Evolutionary conservation across 768 basidiomycete genomes (phyloP).

Genomic region (Podaxis sp.): DNA sequence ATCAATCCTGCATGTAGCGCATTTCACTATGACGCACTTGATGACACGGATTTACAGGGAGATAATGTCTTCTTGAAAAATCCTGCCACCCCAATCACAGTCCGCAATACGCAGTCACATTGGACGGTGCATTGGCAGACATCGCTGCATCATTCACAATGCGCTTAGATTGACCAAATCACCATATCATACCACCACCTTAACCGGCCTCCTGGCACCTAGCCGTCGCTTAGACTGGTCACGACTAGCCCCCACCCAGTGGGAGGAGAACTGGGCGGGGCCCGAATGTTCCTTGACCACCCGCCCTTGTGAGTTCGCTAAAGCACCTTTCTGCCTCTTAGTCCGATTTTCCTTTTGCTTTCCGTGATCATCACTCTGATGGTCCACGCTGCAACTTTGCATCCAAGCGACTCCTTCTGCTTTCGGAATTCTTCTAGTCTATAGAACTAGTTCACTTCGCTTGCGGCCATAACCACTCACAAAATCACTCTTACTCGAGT

Average conservation of each 20-base stretch:
- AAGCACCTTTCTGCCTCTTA: not conserved
- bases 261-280: not conserved
- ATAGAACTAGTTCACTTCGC: slow-evolving; percentile 6
- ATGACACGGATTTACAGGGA: not conserved
- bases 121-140: not conserved
- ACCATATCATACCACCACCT: slow-evolving; percentile 2
- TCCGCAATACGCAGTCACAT: slow-evolving; percentile 1
- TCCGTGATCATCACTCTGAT: not conserved
- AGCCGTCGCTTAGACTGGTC: slow-evolving; percentile 6
- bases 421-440: not conserved
- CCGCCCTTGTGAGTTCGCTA: not conserved
- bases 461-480: not conserved
- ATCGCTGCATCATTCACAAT: not conserved
- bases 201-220: not conserved
- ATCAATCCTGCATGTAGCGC: not conserved
- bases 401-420: not conserved
- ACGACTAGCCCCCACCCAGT: not conserved
- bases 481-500: not conserved
- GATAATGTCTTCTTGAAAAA: not conserved
- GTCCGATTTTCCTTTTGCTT: not conserved
- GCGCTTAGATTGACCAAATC: not conserved
- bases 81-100: not conserved
- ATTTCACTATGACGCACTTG: not conserved
- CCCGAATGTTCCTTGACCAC: not conserved
- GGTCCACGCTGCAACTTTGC: not conserved